phyloP scores from a whole-genome alignment of 2,329 filamentous ascomycete genomes.

The Grosmannia serpens region DNA sequence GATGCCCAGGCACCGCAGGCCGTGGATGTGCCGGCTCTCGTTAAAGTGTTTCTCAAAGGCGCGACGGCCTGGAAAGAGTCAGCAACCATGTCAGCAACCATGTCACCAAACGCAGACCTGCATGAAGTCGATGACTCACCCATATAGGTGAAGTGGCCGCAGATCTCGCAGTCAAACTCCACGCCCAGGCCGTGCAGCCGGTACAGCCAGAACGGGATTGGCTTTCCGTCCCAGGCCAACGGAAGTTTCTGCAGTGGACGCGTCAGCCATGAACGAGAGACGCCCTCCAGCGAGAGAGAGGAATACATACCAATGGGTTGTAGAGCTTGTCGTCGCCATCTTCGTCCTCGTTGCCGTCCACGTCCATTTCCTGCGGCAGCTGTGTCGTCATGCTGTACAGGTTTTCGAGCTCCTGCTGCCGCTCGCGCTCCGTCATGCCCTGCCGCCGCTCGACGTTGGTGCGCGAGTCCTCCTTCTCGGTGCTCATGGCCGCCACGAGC shows the following conservation, averaged over 20 bases:
- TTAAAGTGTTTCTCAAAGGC: constrained; percentile 99
- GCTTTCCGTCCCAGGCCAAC: constrained; percentile 95
- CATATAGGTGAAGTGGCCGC: constrained; percentile 38
- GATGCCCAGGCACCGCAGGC: constrained; percentile 86
- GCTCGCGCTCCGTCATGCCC: constrained; percentile 94
- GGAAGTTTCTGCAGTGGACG: constrained; percentile 54
- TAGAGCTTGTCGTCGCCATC: constrained; percentile 84
- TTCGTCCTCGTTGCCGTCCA: constrained; percentile 50
- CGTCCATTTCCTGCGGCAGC: constrained; percentile 18
- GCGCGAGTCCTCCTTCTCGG: constrained; percentile 76
- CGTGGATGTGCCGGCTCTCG: constrained; percentile 85
- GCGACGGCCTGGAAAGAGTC: constrained; percentile 83
- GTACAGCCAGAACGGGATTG: constrained; percentile 98
- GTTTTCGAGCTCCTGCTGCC: constrained; percentile 85
- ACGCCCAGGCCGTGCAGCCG: constrained; percentile 91
- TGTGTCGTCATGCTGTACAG: constrained; percentile 53
- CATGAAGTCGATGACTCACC: too few relatives aligned
- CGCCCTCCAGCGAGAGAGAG: neutral
- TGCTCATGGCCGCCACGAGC: constrained; percentile 70
- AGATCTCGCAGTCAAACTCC: constrained; percentile 92
- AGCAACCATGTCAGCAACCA: neutral
- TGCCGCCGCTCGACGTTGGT: constrained; percentile 94
- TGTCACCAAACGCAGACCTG: neutral
- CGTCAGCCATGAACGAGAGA: neutral
- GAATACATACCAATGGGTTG: constrained; percentile 55